Evolutionary conservation across 169 alveolate species (phyloP).

Genomic region (Neospora caninum): DNA sequence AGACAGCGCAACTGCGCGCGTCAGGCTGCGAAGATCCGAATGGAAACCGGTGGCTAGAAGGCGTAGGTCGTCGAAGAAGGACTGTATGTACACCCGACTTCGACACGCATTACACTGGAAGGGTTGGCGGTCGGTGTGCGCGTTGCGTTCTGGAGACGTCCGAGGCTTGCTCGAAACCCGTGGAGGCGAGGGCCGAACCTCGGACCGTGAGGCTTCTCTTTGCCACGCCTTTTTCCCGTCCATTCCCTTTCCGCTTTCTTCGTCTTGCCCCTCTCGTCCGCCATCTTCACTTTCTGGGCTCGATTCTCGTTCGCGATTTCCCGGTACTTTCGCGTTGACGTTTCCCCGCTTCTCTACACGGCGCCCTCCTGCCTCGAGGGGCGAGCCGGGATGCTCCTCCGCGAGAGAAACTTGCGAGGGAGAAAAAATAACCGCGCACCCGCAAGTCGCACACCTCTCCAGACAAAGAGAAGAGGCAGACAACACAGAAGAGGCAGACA

Average conservation of each 20-base stretch:
- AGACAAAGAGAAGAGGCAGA: neutral
- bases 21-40: neutral
- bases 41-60: neutral
- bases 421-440: neutral
- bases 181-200: too few relatives aligned
- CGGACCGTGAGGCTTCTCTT: too few relatives aligned
- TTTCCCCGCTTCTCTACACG: neutral
- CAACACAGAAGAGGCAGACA: neutral
- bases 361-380: neutral
- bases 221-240: too few relatives aligned
- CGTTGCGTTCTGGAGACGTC: too few relatives aligned
- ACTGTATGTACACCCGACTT: slow-evolving; percentile 24
- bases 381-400: neutral
- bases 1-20: neutral
- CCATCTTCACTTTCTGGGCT: too few relatives aligned
- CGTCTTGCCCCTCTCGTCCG: too few relatives aligned
- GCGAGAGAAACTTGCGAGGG: neutral
- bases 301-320: too few relatives aligned
- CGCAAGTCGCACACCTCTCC: neutral
- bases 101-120: slow-evolving; percentile 13
- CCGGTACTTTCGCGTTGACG: neutral
- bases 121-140: too few relatives aligned
- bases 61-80: slow-evolving; percentile 12
- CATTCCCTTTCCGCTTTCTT: too few relatives aligned
- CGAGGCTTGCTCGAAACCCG: too few relatives aligned